Evolutionary conservation across 2,329 filamentous ascomycete species (phyloP).

Genomic region (Pseudogymnoascus sp.): DNA sequence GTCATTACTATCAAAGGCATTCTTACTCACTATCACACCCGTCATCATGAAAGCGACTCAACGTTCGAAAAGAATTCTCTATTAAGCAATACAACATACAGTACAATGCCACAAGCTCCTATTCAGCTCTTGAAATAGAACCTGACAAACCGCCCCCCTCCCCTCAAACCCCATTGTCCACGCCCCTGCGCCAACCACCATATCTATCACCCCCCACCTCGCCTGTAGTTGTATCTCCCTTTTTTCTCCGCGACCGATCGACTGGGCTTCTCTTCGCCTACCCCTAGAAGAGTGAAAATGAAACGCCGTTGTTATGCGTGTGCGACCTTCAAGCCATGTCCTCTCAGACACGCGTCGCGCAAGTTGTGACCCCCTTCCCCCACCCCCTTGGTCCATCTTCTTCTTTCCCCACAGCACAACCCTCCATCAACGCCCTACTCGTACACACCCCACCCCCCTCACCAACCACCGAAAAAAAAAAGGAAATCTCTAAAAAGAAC

Average conservation of each 20-base stretch:
- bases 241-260: not conserved
- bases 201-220: not conserved
- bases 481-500: not conserved
- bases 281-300: not conserved
- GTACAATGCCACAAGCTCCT: constrained; percentile 1
- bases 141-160: not conserved
- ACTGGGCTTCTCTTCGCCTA: not conserved
- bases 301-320: not conserved
- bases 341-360: not conserved
- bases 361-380: not conserved
- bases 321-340: not conserved
- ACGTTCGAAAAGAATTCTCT: not conserved
- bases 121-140: constrained; percentile 2
- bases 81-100: not conserved
- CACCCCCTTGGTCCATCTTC: not conserved
- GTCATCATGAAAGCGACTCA: not conserved
- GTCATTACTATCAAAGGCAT: not conserved
- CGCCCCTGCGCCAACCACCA: not conserved
- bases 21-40: not conserved
- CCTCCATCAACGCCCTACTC: not conserved
- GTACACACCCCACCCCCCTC: not conserved
- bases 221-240: not conserved
- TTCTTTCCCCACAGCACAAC: not conserved
- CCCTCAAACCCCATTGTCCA: not conserved
- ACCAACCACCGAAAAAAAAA: not conserved